Conservation (phyloP, 345 rosid species). For the Citrus reticulata region DNA sequence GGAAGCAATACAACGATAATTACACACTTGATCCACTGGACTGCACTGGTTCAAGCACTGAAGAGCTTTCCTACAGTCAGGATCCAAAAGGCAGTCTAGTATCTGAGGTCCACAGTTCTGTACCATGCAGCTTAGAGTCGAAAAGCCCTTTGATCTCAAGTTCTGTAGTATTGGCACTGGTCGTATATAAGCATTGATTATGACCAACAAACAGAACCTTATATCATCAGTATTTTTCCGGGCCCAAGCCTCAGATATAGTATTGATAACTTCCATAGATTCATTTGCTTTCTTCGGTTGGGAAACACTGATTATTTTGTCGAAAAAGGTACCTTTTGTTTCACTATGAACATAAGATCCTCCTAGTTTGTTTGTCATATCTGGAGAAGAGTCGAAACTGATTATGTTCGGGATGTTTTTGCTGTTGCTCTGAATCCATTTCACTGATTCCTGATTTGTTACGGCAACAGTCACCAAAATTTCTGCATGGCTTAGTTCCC, state of each 20-base stretch:
- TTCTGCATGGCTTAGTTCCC: slow-evolving; percentile 49
- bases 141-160: slow-evolving; percentile 84
- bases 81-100: slow-evolving; percentile 77
- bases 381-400: slow-evolving; percentile 56
- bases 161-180: slow-evolving; percentile 76
- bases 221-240: slow-evolving; percentile 85
- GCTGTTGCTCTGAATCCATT: slow-evolving; percentile 55
- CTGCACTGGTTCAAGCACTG: slow-evolving; percentile 88
- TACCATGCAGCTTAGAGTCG: slow-evolving; percentile 82
- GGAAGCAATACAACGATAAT: slow-evolving; percentile 86
- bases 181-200: slow-evolving; percentile 79
- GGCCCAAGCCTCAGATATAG: slow-evolving; percentile 80
- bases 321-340: slow-evolving; percentile 25
- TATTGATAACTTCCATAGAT: slow-evolving; percentile 46
- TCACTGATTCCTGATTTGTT: slow-evolving; percentile 41
- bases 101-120: slow-evolving; percentile 85
- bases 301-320: slow-evolving; percentile 27
- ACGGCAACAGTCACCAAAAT: slow-evolving; percentile 66
- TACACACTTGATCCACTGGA: slow-evolving; percentile 93
- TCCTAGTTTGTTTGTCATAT: slow-evolving; percentile 55
- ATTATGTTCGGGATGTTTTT: slow-evolving; percentile 45
- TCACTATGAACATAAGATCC: slow-evolving; percentile 42
- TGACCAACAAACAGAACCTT: slow-evolving; percentile 73
- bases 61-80: slow-evolving; percentile 83
- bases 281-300: slow-evolving; percentile 32